Conservation (phyloP, 2,329 filamentous ascomycete genomes). For the Trichophaea hybrida region DNA sequence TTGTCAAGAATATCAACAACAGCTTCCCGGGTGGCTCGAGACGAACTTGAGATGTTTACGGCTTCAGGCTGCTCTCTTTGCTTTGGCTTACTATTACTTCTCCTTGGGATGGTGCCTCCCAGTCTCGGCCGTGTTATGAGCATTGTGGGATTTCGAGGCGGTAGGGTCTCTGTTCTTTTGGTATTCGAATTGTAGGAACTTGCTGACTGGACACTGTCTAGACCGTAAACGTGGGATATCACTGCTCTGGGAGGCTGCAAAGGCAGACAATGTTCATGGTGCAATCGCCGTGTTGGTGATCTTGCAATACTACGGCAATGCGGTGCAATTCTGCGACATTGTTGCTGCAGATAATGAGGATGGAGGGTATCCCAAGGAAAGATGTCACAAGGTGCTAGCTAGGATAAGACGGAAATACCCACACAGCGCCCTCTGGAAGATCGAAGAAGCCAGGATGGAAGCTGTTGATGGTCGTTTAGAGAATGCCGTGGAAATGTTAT, state of each 20-base stretch:
- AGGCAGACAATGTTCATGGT: slow-evolving; percentile 80
- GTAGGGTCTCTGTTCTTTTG: slow-evolving; percentile 10
- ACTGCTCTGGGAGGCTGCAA: slow-evolving; percentile 82
- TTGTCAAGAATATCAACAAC: neutral
- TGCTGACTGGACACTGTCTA: slow-evolving; percentile 4
- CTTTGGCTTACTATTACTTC: slow-evolving; percentile 69
- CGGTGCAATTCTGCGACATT: slow-evolving; percentile 79
- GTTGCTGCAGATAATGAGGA: slow-evolving; percentile 49
- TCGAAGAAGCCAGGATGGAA: slow-evolving; percentile 72
- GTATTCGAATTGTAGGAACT: neutral
- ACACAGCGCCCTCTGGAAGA: slow-evolving; percentile 66
- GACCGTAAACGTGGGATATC: slow-evolving; percentile 68
- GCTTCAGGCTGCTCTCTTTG: slow-evolving; percentile 81
- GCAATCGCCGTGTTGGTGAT: slow-evolving; percentile 71
- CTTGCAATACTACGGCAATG: slow-evolving; percentile 74
- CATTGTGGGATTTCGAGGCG: slow-evolving; percentile 76
- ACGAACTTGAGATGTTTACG: slow-evolving; percentile 55
- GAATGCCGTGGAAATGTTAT: slow-evolving; percentile 52
- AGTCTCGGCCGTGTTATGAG: slow-evolving; percentile 75
- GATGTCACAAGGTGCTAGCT: slow-evolving; percentile 51
- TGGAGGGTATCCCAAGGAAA: slow-evolving; percentile 55
- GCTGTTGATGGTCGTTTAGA: slow-evolving; percentile 52
- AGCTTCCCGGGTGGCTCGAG: slow-evolving; percentile 2
- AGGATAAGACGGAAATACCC: slow-evolving; percentile 69
- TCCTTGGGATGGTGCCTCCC: slow-evolving; percentile 87